phyloP scores from a whole-genome alignment of 2,329 filamentous ascomycete genomes.

The Penicillium sp. region DNA sequence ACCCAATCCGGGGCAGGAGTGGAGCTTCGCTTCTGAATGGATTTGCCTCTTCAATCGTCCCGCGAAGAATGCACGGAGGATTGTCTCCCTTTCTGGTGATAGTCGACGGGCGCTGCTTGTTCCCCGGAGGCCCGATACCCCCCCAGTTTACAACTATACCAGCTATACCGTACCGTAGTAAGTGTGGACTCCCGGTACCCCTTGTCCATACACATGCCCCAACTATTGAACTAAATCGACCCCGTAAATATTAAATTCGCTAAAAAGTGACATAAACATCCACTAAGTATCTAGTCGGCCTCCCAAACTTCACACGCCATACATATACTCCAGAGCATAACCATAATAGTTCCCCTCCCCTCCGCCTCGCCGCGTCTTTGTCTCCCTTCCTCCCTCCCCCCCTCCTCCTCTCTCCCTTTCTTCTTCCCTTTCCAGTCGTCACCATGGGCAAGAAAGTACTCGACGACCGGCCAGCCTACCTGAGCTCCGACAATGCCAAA shows the following conservation, averaged over 20 bases:
- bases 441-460: constrained; percentile 29
- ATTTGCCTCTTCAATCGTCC: neutral
- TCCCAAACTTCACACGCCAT: neutral
- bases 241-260: neutral
- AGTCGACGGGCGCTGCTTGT: neutral
- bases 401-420: neutral
- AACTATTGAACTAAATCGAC: neutral
- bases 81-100: constrained; percentile 8
- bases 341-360: neutral
- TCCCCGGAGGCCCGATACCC: constrained; percentile 5
- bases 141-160: neutral
- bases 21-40: neutral
- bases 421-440: constrained; percentile 1
- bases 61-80: neutral
- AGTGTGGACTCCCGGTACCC: too few species aligned
- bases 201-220: neutral
- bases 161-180: too few species aligned
- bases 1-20: neutral
- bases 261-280: neutral
- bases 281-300: neutral
- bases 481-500: constrained; percentile 34
- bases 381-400: constrained; percentile 3
- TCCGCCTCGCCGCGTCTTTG: neutral
- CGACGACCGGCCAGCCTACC: constrained; percentile 33
- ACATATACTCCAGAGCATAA: neutral